A percentile compares a stretch with the other conserved stretches of the same genome.
phyloP scores from a whole-genome alignment of 768 basidiomycete species.

The Steccherinum ochraceum region DNA sequence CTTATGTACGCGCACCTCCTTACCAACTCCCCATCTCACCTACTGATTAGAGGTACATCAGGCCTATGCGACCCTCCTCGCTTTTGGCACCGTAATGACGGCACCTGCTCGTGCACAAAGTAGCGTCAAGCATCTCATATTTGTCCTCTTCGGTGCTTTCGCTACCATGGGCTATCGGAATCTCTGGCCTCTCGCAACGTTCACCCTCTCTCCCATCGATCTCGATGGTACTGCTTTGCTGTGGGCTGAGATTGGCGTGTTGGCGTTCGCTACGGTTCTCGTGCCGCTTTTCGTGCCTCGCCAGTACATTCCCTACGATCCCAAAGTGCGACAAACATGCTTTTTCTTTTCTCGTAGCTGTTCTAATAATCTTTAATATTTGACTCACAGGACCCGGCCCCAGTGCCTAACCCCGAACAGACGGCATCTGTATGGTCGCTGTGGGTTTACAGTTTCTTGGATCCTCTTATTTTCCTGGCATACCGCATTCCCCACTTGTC shows the following conservation, averaged over 20 bases:
- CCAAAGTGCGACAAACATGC: conserved; percentile 30
- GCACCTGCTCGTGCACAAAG: neutral
- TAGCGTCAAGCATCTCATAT: conserved; percentile 39
- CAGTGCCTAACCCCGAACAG: conserved; percentile 24
- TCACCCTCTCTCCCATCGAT: conserved; percentile 40
- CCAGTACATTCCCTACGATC: conserved; percentile 49
- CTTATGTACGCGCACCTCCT: conserved; percentile 11
- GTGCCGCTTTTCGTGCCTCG: conserved; percentile 51
- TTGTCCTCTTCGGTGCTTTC: conserved; percentile 40
- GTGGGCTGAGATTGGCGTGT: conserved; percentile 44
- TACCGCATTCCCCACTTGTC: conserved; percentile 36
- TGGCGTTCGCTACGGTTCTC: conserved; percentile 35
- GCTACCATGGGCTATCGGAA: conserved; percentile 47
- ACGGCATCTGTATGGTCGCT: conserved; percentile 25
- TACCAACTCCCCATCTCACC: neutral
- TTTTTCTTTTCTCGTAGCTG: neutral
- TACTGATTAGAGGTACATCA: conserved; percentile 6
- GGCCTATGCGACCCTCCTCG: conserved; percentile 17
- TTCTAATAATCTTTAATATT: neutral
- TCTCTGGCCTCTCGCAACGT: conserved; percentile 56
- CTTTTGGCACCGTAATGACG: conserved; percentile 12
- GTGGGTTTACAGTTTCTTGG: conserved; percentile 45
- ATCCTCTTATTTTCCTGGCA: conserved; percentile 40
- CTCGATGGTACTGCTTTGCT: conserved; percentile 33
- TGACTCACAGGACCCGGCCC: conserved; percentile 21